phyloP scores from a whole-genome alignment of 2,329 filamentous ascomycete genomes.

The Bertia moriformis region DNA sequence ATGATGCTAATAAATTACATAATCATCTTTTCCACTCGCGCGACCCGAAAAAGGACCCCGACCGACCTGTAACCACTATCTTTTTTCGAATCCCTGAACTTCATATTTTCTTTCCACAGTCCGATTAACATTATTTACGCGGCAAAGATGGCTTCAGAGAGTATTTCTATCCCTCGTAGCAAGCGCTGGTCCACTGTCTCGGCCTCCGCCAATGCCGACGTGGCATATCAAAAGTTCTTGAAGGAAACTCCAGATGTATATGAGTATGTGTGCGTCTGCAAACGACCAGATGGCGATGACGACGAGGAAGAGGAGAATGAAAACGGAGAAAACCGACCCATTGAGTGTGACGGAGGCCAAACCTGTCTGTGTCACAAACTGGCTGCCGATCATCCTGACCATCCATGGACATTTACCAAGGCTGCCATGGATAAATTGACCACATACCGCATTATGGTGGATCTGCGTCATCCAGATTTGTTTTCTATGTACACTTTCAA shows the following conservation, averaged over 20 bases:
- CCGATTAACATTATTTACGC: too few relatives aligned
- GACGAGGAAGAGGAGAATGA: constrained; percentile 4
- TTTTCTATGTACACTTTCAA: constrained; percentile 28
- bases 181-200: constrained; percentile 16
- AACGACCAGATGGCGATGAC: constrained; percentile 5
- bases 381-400: constrained; percentile 13
- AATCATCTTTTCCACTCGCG: too few relatives aligned
- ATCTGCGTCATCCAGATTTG: constrained; percentile 16
- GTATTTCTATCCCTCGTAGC: too few relatives aligned
- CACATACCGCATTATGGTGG: constrained; percentile 6
- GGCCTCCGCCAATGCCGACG: constrained; percentile 17
- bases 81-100: too few relatives aligned
- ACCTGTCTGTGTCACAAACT: constrained; percentile 16
- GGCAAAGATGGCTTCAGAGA: too few relatives aligned
- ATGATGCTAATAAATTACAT: too few relatives aligned
- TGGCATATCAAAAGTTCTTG: constrained; percentile 10
- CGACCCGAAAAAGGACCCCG: too few relatives aligned
- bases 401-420: constrained; percentile 14
- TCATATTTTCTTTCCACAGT: too few relatives aligned
- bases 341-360: constrained; percentile 10
- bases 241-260: constrained; percentile 12
- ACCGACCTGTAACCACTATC: too few relatives aligned
- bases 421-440: constrained; percentile 13
- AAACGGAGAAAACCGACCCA: constrained; percentile 3
- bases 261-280: constrained; percentile 13